Base-by-base conservation (phyloP, 2,329 filamentous ascomycete species). In the Penicillium corylophilum region DNA sequence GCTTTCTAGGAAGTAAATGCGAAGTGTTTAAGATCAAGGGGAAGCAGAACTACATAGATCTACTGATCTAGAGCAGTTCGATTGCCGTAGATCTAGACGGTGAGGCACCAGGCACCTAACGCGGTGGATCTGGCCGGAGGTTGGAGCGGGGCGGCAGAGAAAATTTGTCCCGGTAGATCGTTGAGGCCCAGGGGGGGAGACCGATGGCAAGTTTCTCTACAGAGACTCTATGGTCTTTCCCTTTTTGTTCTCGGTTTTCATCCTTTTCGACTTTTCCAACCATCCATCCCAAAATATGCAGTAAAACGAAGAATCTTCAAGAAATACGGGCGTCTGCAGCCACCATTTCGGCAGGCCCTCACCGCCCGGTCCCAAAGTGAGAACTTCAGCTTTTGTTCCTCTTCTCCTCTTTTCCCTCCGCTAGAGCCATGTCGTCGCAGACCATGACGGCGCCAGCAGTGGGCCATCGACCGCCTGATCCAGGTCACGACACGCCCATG, bases 401-500 rank as follows among this genome's bases (percentile, higher is more conserved):
- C 56, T 55, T 56, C 55, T 46, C 56, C 49, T 56, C 55, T 57
- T 59, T 46, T 53, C 56, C 57, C 33, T 35, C 48, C 26, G 48
- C 50, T 60, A 65, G 66, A 72, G 69, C 69, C 70, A 74, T 74
- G 72, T 74, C 72, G 69, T 74, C 72, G 67, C 72, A 74, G 71
- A 74, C 72, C 70, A 73, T 75, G 72, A 74, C 71, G 66, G 72
- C 73, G 71, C 72, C 73, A 69, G 69, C 72, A 64, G 67, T 75
- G 71, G 71, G 72, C 64, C 73, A 73, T 71, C 68, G 68, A 62
- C 72, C 73, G 64, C 70, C 69, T 60, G 71, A 75, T 64, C 62
- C 72, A 63, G 71, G 70, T 55, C 65, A 68, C 55, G 67, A 72
- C 56, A 69, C 68, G 67, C 69, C 71, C 54, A 52, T 70, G 49